Conservation (phyloP, 2,329 filamentous ascomycete genomes). For the Lomentospora prolificans region DNA sequence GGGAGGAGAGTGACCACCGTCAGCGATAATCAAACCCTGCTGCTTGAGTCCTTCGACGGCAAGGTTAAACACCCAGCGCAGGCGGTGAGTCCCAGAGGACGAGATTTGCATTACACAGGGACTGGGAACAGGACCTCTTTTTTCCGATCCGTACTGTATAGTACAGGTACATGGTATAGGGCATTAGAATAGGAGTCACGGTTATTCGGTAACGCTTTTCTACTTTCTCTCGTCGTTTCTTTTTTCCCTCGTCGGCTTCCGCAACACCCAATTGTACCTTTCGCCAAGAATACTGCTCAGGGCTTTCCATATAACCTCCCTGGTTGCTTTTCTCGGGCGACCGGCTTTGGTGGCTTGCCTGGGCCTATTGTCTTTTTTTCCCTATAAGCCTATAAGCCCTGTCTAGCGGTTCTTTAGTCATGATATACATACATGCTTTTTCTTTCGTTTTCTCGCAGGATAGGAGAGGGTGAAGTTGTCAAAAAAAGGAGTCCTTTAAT, state of each 20-base stretch:
- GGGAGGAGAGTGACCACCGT: neutral
- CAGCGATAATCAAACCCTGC: neutral
- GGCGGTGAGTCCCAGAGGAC: neutral
- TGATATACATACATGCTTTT: too few species aligned
- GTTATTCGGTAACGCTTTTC: conserved; percentile 2
- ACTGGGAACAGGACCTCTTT: conserved; percentile 2
- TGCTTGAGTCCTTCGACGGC: neutral
- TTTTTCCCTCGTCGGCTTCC: neutral
- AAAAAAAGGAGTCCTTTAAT: too few species aligned
- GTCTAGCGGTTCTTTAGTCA: too few species aligned
- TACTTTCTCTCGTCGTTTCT: neutral
- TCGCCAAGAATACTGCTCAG: neutral
- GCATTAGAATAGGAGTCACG: conserved; percentile 13
- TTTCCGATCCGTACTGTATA: conserved; percentile 6
- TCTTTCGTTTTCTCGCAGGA: too few species aligned
- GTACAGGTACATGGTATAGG: conserved; percentile 3
- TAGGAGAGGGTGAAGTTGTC: too few species aligned
- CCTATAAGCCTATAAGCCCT: too few species aligned
- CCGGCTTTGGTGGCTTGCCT: too few species aligned
- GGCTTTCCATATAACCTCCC: conserved; percentile 9
- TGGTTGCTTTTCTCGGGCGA: too few species aligned
- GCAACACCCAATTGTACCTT: neutral
- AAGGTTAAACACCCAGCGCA: neutral
- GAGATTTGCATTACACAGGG: neutral
- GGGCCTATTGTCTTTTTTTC: too few species aligned